Evolutionary conservation across 2,329 filamentous ascomycete genomes (phyloP).

Genomic region (Claviceps africana): DNA sequence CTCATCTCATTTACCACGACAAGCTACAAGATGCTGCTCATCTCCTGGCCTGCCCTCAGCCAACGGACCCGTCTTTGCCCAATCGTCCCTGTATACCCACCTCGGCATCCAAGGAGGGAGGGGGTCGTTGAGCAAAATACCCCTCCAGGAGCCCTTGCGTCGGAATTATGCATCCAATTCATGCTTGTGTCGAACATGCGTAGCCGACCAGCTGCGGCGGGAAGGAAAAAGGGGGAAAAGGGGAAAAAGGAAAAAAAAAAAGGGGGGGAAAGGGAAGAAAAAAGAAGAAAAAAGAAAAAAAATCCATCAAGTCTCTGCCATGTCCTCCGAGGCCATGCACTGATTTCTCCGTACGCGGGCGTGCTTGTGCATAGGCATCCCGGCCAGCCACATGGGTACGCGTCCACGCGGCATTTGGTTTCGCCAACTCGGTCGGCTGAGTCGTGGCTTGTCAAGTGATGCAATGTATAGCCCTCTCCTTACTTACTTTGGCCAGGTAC

Average conservation of each 20-base stretch:
- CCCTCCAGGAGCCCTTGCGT: not conserved
- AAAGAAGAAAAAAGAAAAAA: not conserved
- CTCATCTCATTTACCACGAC: not conserved
- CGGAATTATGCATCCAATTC: not conserved
- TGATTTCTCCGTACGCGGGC: not conserved
- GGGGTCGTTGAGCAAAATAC: not conserved
- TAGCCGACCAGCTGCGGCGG: no score
- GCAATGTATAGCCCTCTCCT: not conserved
- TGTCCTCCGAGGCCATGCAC: not conserved
- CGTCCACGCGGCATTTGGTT: conserved; percentile 1
- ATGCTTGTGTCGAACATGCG: not conserved
- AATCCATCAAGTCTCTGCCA: not conserved
- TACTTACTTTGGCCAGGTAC: not conserved
- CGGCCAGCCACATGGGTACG: not conserved
- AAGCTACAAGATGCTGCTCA: not conserved
- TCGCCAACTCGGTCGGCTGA: not conserved
- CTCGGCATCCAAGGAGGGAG: not conserved
- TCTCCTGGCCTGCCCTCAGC: not conserved
- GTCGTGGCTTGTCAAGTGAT: not conserved
- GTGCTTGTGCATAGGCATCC: not conserved
- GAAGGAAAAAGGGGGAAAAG: no score
- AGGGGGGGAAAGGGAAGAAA: not conserved
- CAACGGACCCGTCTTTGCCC: not conserved
- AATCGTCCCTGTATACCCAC: not conserved
- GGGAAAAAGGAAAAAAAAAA: not conserved